Evolutionary conservation across 768 basidiomycete species (phyloP).

Genomic region (Suillus decipiens): DNA sequence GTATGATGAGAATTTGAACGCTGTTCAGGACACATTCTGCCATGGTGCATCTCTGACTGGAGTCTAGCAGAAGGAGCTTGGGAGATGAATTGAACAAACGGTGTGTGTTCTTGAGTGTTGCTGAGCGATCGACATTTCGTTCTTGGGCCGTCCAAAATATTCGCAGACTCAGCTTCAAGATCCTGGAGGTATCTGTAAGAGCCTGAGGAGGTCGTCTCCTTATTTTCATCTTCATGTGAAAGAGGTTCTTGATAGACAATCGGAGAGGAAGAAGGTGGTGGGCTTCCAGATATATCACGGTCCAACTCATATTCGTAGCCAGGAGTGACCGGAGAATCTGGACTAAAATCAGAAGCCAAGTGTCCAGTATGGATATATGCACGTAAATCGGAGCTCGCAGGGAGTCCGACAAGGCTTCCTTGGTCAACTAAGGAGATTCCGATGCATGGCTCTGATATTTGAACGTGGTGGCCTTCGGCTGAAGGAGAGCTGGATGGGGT

Average conservation of each 20-base stretch:
- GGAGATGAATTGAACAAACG: not conserved
- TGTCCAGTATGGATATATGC: conserved; percentile 3
- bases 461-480: not conserved
- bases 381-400: not conserved
- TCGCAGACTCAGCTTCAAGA: not conserved
- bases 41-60: not conserved
- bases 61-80: not conserved
- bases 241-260: not conserved
- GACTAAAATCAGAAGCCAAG: not conserved
- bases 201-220: not conserved
- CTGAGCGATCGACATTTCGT: not conserved
- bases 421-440: not conserved
- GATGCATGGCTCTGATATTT: not conserved
- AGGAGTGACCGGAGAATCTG: not conserved
- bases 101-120: not conserved
- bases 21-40: not conserved
- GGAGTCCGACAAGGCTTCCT: not conserved
- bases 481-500: not conserved
- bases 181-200: not conserved
- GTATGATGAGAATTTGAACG: not conserved
- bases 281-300: not conserved
- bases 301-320: not conserved
- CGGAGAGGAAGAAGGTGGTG: conserved; percentile 6
- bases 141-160: no score
- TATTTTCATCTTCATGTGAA: not conserved